Base-by-base conservation (phyloP, 257 asterid species). In the Haberlea rhodopensis region DNA sequence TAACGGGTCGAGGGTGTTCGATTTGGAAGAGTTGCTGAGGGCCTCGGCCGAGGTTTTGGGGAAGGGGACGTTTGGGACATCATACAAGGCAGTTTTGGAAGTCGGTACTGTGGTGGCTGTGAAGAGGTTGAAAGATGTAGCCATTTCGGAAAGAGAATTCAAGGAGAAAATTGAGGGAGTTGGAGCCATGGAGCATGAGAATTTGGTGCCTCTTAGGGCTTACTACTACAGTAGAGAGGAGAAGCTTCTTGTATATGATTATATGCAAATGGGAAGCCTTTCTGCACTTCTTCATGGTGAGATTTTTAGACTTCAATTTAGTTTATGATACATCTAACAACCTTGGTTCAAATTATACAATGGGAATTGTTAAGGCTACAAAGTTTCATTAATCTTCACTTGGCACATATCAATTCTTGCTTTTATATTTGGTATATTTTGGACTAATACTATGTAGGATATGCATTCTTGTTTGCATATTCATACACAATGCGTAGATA, bases 11-110 rank as follows among this genome's bases (percentile, higher is more conserved):
- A 74, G 67, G 11, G 65, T 68, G 31, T 78, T 78, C 27, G 80
- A 78, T 71, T 78, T 78, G 63, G 83, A 78, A 43, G 83, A 78
- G 58, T 72, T 78, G 68, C 51, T 78, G 67, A 71, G 80, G 60
- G 83, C 83, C 13, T 78, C 83, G 0, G 83, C 83, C 0, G 83
- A 78, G 73, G 83, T 78, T 63, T 63, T 78, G 71, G 83, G 83
- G 13, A 78, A 78, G 65, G 83, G 83, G 6, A 71, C 83, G 6
- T 75, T 74, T 27, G 83, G 80, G 48, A 78, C 83, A 8, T 57
- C 83, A 3, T 78, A 78, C 18, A 78, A 78, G 66, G 83, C 83
- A 7, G 73, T 74, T 55, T 31, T 78, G 75, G 83, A 78, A 62
- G 70, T 71, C 53, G 80, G 83, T 6, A 56, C 65, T 34, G 67